These are phyloP conservation scores for Trichoderma breve DNA, from an alignment of 2,329 filamentous ascomycete species.

Conservation along the genomic window DNA sequence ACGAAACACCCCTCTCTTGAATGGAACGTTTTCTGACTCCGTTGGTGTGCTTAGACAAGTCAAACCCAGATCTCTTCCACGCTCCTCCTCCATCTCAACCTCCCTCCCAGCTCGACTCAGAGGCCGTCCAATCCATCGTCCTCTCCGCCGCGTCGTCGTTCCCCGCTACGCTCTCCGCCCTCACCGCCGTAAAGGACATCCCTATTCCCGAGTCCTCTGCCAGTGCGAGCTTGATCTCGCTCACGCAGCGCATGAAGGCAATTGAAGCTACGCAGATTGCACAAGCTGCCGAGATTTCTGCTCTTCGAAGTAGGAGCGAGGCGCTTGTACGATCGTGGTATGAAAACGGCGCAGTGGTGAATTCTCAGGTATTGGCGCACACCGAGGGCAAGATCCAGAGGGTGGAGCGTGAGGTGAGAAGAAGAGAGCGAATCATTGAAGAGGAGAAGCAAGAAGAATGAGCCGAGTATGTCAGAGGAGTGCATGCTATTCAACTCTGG, in stretches of 20 bases:
- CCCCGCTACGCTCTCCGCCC: constrained; percentile 54
- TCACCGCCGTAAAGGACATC: constrained; percentile 56
- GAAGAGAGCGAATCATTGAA: constrained; percentile 59
- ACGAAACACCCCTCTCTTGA: not conserved
- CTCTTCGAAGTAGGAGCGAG: constrained; percentile 63
- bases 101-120: constrained; percentile 50
- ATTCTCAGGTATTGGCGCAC: constrained; percentile 67
- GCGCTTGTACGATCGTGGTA: constrained; percentile 67
- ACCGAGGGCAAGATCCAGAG: constrained; percentile 66
- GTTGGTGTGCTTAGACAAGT: constrained; percentile 43
- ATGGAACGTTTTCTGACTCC: not conserved
- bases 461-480: not conserved
- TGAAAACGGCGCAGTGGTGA: constrained; percentile 65
- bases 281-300: constrained; percentile 61
- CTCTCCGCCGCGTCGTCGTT: constrained; percentile 57
- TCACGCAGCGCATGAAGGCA: constrained; percentile 61
- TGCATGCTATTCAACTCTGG: not conserved
- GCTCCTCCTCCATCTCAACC: constrained; percentile 44
- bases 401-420: constrained; percentile 63
- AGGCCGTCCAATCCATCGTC: constrained; percentile 54
- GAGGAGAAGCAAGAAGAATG: constrained; percentile 39
- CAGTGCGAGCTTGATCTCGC: constrained; percentile 54
- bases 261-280: constrained; percentile 59
- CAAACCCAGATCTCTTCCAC: constrained; percentile 56
- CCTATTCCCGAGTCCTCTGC: constrained; percentile 55